Evolutionary conservation across 2,329 filamentous ascomycete species (phyloP), one percentile per base, ranked within the genome.

Genomic region (Trichoderma simmonsii): DNA sequence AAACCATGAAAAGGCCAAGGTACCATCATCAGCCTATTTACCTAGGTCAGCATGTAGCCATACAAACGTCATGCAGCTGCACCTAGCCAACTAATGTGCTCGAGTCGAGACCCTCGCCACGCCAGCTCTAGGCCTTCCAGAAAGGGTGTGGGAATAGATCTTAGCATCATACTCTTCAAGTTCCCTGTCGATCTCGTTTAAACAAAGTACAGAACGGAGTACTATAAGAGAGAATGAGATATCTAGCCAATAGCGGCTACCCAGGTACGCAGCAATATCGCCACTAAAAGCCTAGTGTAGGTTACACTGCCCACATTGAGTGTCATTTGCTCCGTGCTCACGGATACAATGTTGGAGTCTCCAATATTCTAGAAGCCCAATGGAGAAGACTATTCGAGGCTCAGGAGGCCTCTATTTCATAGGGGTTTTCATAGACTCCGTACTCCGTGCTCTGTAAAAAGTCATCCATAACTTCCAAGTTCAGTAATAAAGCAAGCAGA

Each of bases 351-450:
- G 21, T 21, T 4, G n/a, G 14, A 51, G 15, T 26, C n/a, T 30
- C 9, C 24, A 21, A 24, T 48, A 34, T 61, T 51, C 36, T 15
- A 3, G 56, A 51, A 48, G 26, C 34, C 54, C 39, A 2, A 26
- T 48, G 26, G 48, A 39, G 51, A 15, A 39, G 15, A 9, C 11
- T 11, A 67, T 39, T 39, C 48, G 64, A 57, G 15, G 6, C 39
- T 69, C 56, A 69, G 65, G 65, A 68, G 65, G 54, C 65, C 54
- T 60, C 56, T 48, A 43, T 3, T 32, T 34, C 36, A n/a, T 24
- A 48, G 21, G 36, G 56, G 36, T 28, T 18, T 54, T 59, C 64
- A 34, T 30, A 34, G 6, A 6, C 43, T 11, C 63, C 48, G 43
- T 26, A 0, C 18, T 57, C 30, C 32, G 14, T 4, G 1, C 24